phyloP scores from a whole-genome alignment of 768 basidiomycete species.

The Lactarius quietus region DNA sequence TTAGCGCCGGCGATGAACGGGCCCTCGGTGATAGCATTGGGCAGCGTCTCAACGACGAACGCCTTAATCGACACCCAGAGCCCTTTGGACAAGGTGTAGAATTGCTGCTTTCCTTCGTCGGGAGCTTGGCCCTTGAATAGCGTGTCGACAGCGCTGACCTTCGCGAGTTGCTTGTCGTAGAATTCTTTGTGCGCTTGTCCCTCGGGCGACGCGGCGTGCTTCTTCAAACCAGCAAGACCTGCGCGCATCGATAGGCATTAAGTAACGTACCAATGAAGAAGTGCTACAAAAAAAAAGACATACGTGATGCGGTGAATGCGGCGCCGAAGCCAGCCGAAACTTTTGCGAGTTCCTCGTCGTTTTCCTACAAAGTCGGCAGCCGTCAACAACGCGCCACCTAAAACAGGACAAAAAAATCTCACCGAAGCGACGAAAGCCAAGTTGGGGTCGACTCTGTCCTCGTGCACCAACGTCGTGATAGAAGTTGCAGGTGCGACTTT shows the following conservation, averaged over 20 bases:
- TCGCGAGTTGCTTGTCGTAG: constrained; percentile 41
- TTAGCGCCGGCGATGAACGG: constrained; percentile 47
- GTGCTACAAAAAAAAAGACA: constrained; percentile 25
- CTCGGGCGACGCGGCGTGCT: constrained; percentile 35
- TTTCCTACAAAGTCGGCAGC: constrained; percentile 34
- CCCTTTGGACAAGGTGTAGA: constrained; percentile 38
- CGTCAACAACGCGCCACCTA: background rate
- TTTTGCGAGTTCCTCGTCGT: constrained; percentile 44
- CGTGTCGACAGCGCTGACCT: constrained; percentile 40
- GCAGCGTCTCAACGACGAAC: constrained; percentile 42
- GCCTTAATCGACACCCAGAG: constrained; percentile 39
- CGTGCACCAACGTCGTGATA: constrained; percentile 42
- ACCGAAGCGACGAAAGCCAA: constrained; percentile 44
- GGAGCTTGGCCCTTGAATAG: constrained; percentile 41
- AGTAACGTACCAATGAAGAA: background rate
- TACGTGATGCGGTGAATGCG: constrained; percentile 40
- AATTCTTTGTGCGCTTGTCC: constrained; percentile 40
- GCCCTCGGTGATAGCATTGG: constrained; percentile 38
- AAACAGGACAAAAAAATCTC: constrained; percentile 19
- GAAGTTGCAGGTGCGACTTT: constrained; percentile 36
- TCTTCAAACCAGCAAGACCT: constrained; percentile 45
- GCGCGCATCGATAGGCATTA: background rate
- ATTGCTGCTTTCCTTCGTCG: constrained; percentile 35
- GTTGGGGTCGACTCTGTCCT: constrained; percentile 49
- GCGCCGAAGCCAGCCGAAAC: constrained; percentile 35